Conservation (phyloP, 1,284 basidiomycete species). For the Singerocomus inundabilis region DNA sequence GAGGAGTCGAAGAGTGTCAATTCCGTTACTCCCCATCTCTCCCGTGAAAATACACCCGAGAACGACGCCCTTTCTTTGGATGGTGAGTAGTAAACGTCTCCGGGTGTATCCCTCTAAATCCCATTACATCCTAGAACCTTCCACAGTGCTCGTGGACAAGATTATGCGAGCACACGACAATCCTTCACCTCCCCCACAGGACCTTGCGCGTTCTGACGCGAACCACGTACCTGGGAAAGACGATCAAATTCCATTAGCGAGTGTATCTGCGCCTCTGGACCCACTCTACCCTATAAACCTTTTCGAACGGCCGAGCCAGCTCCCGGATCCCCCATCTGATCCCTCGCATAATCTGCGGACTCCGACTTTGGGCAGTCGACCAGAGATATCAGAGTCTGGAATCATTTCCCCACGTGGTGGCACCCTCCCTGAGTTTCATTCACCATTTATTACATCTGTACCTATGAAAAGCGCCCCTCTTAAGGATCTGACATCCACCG, state of each 20-base stretch:
- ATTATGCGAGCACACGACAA: conserved; percentile 69
- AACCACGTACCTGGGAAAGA: conserved; percentile 18
- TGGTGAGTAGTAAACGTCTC: conserved; percentile 37
- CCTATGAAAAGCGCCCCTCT: conserved; percentile 3
- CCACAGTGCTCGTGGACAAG: conserved; percentile 59
- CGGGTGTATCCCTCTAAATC: conserved; percentile 7
- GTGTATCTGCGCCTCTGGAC: conserved; percentile 25
- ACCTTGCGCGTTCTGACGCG: conserved; percentile 26
- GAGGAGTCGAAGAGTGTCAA: conserved; percentile 33
- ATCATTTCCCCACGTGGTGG: conserved; percentile 30
- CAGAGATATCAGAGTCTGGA: conserved; percentile 1
- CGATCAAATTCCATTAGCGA: conserved; percentile 15
- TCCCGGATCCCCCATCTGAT: conserved; percentile 5
- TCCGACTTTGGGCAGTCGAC: conserved; percentile 2
- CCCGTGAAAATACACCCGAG: conserved; percentile 46
- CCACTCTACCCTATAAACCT: conserved; percentile 35
- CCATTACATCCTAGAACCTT: conserved; percentile 48
- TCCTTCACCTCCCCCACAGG: conserved; percentile 68
- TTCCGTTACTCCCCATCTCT: conserved; percentile 32
- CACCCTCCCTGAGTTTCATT: conserved; percentile 42
- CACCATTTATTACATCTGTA: conserved; percentile 19
- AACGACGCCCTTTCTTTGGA: conserved; percentile 40
- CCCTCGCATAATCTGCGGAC: neutral
- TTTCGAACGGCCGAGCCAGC: conserved; percentile 28
- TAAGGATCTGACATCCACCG: conserved; percentile 4